Base-by-base conservation (phyloP, 441 rosid genomes). In the Cnidoscolus chayamansa region DNA sequence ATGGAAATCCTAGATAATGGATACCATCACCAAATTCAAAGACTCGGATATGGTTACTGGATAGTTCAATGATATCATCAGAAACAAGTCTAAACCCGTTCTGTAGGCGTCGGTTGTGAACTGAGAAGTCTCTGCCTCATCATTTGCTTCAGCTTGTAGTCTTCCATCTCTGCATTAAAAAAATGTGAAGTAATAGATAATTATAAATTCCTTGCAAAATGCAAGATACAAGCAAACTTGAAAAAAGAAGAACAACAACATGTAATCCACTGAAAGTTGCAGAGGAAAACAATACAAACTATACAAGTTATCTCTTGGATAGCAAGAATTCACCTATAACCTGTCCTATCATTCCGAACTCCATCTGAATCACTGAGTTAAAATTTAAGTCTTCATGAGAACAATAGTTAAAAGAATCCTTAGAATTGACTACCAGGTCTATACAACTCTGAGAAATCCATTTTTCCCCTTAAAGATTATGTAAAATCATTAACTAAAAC, bases 121-220 rank as follows among this genome's bases (percentile, higher is more conserved):
- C 88, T 88, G 60, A 94, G 88, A 57, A 92, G 89, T 82, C 96
- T 89, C 77, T 92, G 94, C 98, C 73, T 94, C 98, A 63, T 94
- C 98, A 49, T 90, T 94, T 59, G 98, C 99, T 82, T 92, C 98
- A 47, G 94, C 97, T 83, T 92, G 97, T 40, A 94, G 71, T 74
- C 45, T 90, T 25, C 98, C 99, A 94, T 79, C 84, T 89, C 99
- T 94, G 86, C 63, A 32, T 64, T 63, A 76, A 63, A 51, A 10
- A 31, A 35, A 25, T 25, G 25, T 25, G 25, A 25, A 25, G 13
- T 30, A 17, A 31, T 10, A 7, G 13, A 16, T 50, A 50, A 30
- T 3, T 30, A 45, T 32, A 2, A 20, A 37, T 15, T 0, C 40
- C 49, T 30, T 30, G 55, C 57, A 10, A 70, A 59, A 49, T 70